Evolutionary conservation across 371 early-diverging fungal genomes (phyloP).

Genomic region (Haplosporangium sp.): DNA sequence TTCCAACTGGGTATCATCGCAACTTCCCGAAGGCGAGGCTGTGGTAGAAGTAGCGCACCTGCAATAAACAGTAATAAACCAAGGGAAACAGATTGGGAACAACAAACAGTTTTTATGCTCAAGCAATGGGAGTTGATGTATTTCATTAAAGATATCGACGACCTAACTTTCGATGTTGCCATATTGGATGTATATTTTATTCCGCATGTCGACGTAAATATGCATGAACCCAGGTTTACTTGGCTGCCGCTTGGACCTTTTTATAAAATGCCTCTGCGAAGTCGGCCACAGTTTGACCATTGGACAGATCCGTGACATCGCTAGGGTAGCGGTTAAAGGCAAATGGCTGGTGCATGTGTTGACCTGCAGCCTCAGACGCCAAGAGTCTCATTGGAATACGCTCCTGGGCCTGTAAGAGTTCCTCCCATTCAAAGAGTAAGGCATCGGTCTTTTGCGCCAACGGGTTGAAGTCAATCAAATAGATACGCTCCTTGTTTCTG

Average conservation of each 20-base stretch:
- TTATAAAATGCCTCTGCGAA: constrained; percentile 76
- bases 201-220: neutral
- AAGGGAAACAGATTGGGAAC: neutral
- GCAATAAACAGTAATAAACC: constrained; percentile 8
- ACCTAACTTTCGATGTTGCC: neutral
- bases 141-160: neutral
- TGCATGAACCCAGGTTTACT: neutral
- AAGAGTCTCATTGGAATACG: constrained; percentile 59
- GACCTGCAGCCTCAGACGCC: constrained; percentile 62
- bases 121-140: no score
- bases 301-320: constrained; percentile 82
- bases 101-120: neutral
- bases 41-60: constrained; percentile 20
- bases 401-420: constrained; percentile 62
- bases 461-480: constrained; percentile 91
- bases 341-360: constrained; percentile 58
- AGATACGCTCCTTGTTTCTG: constrained; percentile 66
- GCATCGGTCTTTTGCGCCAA: constrained; percentile 82
- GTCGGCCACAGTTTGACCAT: constrained; percentile 76
- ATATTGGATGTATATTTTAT: neutral
- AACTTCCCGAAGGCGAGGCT: constrained; percentile 55
- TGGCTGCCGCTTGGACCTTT: constrained; percentile 52
- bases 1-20: constrained; percentile 77
- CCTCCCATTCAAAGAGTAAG: constrained; percentile 84
- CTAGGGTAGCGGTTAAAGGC: constrained; percentile 77